Base-by-base conservation (phyloP, 169 alveolate genomes). In the Perkinsus chesapeaki region DNA sequence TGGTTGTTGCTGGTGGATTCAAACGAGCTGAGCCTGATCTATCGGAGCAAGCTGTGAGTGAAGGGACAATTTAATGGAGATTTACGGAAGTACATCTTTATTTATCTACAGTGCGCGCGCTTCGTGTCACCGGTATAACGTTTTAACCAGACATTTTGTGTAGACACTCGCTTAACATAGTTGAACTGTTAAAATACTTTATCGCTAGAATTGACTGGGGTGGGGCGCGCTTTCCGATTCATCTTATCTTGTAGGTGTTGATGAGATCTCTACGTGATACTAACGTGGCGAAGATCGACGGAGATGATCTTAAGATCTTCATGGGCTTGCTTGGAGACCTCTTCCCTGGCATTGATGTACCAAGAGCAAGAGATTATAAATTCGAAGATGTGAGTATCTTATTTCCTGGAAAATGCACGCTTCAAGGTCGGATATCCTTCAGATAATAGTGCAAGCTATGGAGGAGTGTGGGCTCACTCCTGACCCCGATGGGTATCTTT, bases 1-100 rank as follows among this genome's bases (percentile, higher is more conserved):
- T 98, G 93, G 99, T 98, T 91, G 99, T 98, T 73, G 99, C 99
- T 23, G 99, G 99, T 73, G 97, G 98, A 73, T 98, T 98, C 95
- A 98, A 98, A 95, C 96, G 99, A 94, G 98, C 98, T 12, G 99
- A 98, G 95, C 98, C 99, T 47, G 94, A 96, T 93, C 96, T 98
- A 94, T 95, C 97, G 39, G 99, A 98, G 96, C 96, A 97, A 94
- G 99, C 98, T 73, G 95, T 94, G 60, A 92, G 93, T 94, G 39
- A 94, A 94, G 39, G 92, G 92, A 92, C 95, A 92, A 73, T 94
- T 92, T 39, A 93, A 92, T 39, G 92, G 92, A 39, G 92, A 92
- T 27, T 94, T 94, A 38, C 92, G 92, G 90, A 93, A 92, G 48
- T 93, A 94, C 38, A 91, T 94, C 73, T 93, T 94, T 92, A 93